Conservation (phyloP, 306 rosid genomes). For the Cicer judaicum region DNA sequence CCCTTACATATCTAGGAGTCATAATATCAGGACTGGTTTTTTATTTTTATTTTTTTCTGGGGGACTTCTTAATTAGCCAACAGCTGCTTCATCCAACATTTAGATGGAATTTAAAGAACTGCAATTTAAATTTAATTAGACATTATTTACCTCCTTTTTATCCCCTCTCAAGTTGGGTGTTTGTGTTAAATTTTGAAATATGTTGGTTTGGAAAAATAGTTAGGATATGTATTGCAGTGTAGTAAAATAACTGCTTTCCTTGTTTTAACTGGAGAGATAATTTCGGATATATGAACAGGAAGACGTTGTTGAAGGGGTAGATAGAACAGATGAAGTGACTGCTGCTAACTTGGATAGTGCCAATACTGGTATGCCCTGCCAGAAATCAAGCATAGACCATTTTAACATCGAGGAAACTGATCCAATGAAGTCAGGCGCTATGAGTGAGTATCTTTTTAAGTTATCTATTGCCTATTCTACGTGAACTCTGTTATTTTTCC, state of each 20-base stretch:
- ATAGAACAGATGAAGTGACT: conserved; percentile 50
- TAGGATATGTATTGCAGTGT: neutral
- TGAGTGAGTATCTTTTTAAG: conserved; percentile 65
- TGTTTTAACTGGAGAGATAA: conserved; percentile 35
- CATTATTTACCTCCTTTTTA: neutral
- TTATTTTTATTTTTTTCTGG: too few relatives aligned
- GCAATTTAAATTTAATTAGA: conserved; percentile 11
- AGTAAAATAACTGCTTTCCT: neutral
- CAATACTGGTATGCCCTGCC: conserved; percentile 39
- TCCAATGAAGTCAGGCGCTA: conserved; percentile 76
- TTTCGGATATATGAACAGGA: conserved; percentile 57
- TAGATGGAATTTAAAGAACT: conserved; percentile 19
- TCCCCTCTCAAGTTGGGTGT: neutral
- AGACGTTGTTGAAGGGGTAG: conserved; percentile 50
- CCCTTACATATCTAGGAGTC: neutral
- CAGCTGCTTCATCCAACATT: neutral
- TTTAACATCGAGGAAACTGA: conserved; percentile 72
- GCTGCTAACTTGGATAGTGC: conserved; percentile 45
- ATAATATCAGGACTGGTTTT: neutral
- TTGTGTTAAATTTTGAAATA: neutral
- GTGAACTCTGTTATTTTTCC: conserved; percentile 4
- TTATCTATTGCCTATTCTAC: conserved; percentile 31
- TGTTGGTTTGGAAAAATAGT: neutral
- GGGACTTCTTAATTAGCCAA: conserved; percentile 12
- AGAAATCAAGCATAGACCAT: conserved; percentile 70